Conservation (phyloP, 1,284 basidiomycete species). For the Meira nashicola region DNA sequence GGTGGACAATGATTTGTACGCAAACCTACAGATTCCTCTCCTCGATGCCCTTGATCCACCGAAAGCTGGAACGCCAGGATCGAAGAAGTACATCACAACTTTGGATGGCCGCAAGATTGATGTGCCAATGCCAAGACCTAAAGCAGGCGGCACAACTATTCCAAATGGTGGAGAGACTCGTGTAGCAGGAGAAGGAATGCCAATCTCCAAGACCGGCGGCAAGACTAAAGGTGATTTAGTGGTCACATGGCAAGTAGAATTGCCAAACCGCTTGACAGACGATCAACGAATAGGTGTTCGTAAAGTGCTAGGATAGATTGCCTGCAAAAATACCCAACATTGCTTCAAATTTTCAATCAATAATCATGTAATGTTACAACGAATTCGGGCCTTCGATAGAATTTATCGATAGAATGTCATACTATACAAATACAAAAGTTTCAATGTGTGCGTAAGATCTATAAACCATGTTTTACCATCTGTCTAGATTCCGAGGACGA, state of each 20-base stretch:
- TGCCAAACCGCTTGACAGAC: conserved; percentile 38
- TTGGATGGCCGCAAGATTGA: conserved; percentile 44
- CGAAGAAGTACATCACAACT: conserved; percentile 30
- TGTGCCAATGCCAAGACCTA: conserved; percentile 38
- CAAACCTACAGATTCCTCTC: conserved; percentile 34
- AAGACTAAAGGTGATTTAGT: conserved; percentile 47
- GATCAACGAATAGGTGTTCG: conserved; percentile 35
- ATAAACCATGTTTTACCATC: too few species aligned
- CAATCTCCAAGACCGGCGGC: conserved; percentile 45
- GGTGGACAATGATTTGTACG: conserved; percentile 46
- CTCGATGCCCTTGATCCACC: conserved; percentile 49
- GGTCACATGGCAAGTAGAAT: conserved; percentile 44
- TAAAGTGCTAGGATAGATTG: conserved; percentile 23
- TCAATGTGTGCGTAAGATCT: too few species aligned
- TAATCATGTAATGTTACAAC: background rate
- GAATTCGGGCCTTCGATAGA: too few species aligned
- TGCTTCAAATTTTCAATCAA: background rate
- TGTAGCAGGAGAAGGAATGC: conserved; percentile 49
- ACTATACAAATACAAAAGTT: too few species aligned
- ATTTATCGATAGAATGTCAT: too few species aligned
- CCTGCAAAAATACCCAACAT: background rate
- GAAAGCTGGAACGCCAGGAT: conserved; percentile 28
- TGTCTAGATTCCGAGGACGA: too few species aligned
- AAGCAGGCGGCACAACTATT: conserved; percentile 30
- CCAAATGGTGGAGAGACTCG: conserved; percentile 42